These are phyloP conservation scores for Fusarium foetens DNA, from an alignment of 2,329 filamentous ascomycete genomes.

Conservation along the genomic window DNA sequence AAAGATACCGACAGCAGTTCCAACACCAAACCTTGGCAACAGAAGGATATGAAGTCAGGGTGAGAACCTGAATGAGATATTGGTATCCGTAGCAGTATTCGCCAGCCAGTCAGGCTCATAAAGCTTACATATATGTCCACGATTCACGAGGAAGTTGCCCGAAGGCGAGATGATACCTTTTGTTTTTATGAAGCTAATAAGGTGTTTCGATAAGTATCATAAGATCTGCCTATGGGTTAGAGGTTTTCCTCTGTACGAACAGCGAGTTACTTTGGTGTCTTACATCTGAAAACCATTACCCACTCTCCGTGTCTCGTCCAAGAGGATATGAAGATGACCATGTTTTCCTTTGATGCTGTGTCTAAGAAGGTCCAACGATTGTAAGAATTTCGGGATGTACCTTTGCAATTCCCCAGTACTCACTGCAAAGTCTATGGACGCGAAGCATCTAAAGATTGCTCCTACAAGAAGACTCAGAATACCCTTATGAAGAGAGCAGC, in stretches of 20 bases:
- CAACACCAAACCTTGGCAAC: not conserved
- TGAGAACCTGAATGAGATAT: not conserved
- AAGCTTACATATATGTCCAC: not conserved
- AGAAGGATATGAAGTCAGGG: not conserved
- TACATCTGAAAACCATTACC: not conserved
- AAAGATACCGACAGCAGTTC: not conserved
- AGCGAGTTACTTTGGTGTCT: too few species aligned
- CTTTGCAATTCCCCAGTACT: not conserved
- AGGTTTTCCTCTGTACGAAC: not conserved
- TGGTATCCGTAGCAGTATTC: not conserved
- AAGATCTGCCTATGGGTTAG: not conserved
- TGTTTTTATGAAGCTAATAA: not conserved
- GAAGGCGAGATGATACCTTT: not conserved
- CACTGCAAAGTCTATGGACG: not conserved
- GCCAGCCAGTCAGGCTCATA: not conserved
- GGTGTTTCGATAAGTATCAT: not conserved
- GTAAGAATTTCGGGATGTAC: not conserved
- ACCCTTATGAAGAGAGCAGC: not conserved
- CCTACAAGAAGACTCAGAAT: not conserved
- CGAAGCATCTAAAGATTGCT: not conserved
- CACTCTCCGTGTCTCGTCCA: not conserved
- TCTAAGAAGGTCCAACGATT: not conserved
- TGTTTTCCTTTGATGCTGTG: not conserved
- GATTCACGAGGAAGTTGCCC: not conserved
- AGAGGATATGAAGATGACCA: not conserved